A percentile compares a stretch with the other conserved stretches of the same genome.
phyloP scores from a whole-genome alignment of 2,329 filamentous ascomycete genomes.

The Curvularia sp. region DNA sequence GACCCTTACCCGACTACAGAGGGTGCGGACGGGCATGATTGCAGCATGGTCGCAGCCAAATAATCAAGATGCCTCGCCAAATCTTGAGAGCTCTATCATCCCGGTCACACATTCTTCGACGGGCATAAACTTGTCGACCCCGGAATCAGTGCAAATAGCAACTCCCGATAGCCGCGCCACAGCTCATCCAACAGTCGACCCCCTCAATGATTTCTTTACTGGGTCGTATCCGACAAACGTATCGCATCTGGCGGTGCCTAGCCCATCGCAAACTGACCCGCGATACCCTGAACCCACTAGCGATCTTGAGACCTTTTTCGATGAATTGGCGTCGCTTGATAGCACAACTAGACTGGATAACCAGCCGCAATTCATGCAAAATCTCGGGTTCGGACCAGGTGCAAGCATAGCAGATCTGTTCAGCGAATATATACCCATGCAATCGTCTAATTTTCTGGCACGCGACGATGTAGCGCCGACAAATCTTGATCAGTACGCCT shows the following conservation, averaged over 20 bases:
- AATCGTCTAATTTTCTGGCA: slow-evolving; percentile 45
- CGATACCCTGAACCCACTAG: slow-evolving; percentile 49
- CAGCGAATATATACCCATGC: slow-evolving; percentile 52
- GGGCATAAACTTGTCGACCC: slow-evolving; percentile 25
- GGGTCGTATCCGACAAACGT: slow-evolving; percentile 14
- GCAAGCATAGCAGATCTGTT: slow-evolving; percentile 65
- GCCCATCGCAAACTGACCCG: slow-evolving; percentile 26
- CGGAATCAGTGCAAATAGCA: slow-evolving; percentile 31
- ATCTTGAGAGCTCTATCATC: slow-evolving; percentile 6
- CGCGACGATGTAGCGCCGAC: slow-evolving; percentile 25
- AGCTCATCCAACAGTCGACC: slow-evolving; percentile 6
- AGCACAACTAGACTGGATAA: slow-evolving; percentile 61
- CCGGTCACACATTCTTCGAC: slow-evolving; percentile 8
- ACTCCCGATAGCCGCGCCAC: slow-evolving; percentile 10
- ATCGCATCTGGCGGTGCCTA: slow-evolving; percentile 6
- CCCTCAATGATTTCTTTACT: slow-evolving; percentile 22
- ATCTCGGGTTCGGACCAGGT: slow-evolving; percentile 69
- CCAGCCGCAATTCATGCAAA: slow-evolving; percentile 71
- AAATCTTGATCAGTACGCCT: slow-evolving; percentile 37
- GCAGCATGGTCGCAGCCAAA: slow-evolving; percentile 20
- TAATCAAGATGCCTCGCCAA: not conserved
- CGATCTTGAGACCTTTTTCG: slow-evolving; percentile 62
- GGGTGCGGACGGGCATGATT: slow-evolving; percentile 22
- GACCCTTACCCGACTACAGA: slow-evolving; percentile 29
- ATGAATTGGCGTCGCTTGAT: slow-evolving; percentile 65